A percentile compares a stretch with the other conserved stretches of the same genome.
These are phyloP conservation scores for Ambrosia artemisiifolia DNA, from an alignment of 129 eudicot species.

Conservation along the genomic window DNA sequence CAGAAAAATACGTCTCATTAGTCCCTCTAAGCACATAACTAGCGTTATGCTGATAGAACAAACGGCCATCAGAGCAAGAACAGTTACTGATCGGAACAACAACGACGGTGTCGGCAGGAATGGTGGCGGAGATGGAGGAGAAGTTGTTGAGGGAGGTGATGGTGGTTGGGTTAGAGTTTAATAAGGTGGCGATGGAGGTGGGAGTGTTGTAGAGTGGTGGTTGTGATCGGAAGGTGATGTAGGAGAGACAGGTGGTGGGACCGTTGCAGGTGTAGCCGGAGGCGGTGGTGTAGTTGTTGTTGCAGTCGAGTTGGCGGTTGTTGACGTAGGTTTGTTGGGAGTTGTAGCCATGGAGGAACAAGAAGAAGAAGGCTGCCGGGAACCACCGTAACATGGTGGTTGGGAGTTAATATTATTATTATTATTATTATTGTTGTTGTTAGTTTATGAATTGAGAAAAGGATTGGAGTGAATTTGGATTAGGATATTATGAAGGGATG, in stretches of 20 bases:
- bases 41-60: slow-evolving; percentile 60
- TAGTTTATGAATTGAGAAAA: slow-evolving; percentile 3
- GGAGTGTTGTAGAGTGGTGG: slow-evolving; percentile 45
- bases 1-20: slow-evolving; percentile 42
- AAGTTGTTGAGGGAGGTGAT: slow-evolving; percentile 47
- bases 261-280: slow-evolving; percentile 60
- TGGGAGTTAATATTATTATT: neutral
- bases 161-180: slow-evolving; percentile 31
- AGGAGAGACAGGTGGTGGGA: slow-evolving; percentile 41
- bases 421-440: no score
- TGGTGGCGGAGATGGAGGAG: slow-evolving; percentile 36
- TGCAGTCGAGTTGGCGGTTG: slow-evolving; percentile 63
- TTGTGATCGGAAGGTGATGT: slow-evolving; percentile 69
- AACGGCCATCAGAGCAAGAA: slow-evolving; percentile 40
- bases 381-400: slow-evolving; percentile 12
- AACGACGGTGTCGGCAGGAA: slow-evolving; percentile 49
- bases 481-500: neutral
- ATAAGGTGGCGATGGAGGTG: slow-evolving; percentile 39
- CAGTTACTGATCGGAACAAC: slow-evolving; percentile 54
- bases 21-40: slow-evolving; percentile 17
- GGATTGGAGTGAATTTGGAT: slow-evolving; percentile 20
- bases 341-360: slow-evolving; percentile 9
- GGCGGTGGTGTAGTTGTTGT: slow-evolving; percentile 33
- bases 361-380: neutral
- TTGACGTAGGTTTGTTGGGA: slow-evolving; percentile 64